A percentile compares a stretch with the other conserved stretches of the same genome.
Evolutionary conservation across 352 stramenopile species (phyloP).

Genomic region (Thraustochytrium striatum): DNA sequence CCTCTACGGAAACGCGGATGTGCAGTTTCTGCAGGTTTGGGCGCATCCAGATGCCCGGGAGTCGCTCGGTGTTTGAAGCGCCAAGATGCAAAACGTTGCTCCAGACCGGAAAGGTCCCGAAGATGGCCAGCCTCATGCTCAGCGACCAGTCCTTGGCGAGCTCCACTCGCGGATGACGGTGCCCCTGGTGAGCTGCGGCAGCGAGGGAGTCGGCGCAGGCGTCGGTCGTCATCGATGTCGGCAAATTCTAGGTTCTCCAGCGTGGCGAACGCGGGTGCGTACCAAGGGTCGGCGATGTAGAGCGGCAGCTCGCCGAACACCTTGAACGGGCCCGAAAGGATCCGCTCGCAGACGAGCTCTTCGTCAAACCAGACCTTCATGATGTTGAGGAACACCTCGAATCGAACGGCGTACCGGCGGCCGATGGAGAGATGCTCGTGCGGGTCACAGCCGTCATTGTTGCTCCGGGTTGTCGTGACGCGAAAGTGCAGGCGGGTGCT

Average conservation of each 20-base stretch:
- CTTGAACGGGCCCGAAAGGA: neutral
- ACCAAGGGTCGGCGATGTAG: neutral
- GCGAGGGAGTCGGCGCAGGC: neutral
- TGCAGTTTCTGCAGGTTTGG: neutral
- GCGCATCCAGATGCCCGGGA: slow-evolving; percentile 12
- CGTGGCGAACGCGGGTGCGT: neutral
- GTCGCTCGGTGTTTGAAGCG: neutral
- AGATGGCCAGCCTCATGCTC: neutral
- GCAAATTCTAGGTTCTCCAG: neutral
- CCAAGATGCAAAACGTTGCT: neutral
- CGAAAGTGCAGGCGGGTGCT: slow-evolving; percentile 11
- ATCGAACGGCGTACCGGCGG: neutral
- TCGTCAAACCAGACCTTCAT: slow-evolving; percentile 9
- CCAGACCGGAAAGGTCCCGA: neutral
- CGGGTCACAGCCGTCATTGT: slow-evolving; percentile 26
- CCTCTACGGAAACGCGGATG: neutral
- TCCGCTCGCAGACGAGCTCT: neutral
- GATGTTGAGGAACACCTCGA: slow-evolving; percentile 23
- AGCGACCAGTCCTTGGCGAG: neutral
- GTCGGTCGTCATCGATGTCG: neutral
- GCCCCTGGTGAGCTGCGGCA: neutral
- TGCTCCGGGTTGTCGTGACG: neutral
- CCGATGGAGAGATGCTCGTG: neutral
- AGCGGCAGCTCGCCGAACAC: neutral
- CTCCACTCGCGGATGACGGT: neutral